A percentile compares a stretch with the other conserved stretches of the same genome.
Evolutionary conservation across 169 alveolate species (phyloP).

Genomic region (Toxoplasma gondii): DNA sequence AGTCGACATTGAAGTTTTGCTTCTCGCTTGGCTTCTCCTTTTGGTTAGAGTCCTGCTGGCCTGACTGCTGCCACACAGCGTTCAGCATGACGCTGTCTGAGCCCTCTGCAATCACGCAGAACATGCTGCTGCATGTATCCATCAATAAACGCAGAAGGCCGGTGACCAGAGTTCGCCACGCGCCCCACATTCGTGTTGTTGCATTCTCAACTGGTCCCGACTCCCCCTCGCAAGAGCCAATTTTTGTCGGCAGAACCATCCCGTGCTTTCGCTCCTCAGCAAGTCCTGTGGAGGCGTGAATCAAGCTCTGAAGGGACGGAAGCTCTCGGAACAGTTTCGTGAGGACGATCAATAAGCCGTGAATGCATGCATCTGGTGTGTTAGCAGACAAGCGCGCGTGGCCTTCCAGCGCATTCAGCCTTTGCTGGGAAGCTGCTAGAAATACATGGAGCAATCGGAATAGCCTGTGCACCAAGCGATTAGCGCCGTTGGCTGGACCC

Average conservation of each 20-base stretch:
- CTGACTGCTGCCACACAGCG: conserved; percentile 22
- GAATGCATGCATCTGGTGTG: conserved; percentile 25
- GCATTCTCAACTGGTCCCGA: background rate
- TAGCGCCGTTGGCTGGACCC: background rate
- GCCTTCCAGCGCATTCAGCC: background rate
- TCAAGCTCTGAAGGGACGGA: background rate
- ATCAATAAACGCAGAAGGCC: background rate
- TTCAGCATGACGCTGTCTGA: conserved; percentile 24
- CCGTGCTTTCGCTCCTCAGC: background rate
- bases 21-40: background rate
- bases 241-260: background rate
- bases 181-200: background rate
- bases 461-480: background rate
- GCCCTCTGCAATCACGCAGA: conserved; percentile 20
- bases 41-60: background rate
- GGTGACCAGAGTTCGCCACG: background rate
- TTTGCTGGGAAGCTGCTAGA: background rate
- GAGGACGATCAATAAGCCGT: conserved; percentile 21
- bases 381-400: background rate
- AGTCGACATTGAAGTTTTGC: background rate
- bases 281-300: background rate
- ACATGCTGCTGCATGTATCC: conserved; percentile 36
- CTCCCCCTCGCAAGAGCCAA: background rate
- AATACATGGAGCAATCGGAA: background rate
- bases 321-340: conserved; percentile 14